Conservation (phyloP, 2,329 filamentous ascomycete genomes). For the Fonsecaea monophora region DNA sequence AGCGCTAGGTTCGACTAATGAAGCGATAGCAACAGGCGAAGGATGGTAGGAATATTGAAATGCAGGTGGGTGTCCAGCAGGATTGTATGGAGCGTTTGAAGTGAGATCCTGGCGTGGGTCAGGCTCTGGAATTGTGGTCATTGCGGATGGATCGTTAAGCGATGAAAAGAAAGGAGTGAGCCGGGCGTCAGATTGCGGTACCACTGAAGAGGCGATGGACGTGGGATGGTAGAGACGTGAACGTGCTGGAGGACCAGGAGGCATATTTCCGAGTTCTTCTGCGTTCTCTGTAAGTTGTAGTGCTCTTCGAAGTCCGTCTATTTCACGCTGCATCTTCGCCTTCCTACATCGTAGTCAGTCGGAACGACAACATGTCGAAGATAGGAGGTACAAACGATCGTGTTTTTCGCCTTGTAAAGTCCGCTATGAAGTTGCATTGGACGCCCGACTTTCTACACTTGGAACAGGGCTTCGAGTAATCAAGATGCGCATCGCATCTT, state of each 20-base stretch:
- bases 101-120: not conserved
- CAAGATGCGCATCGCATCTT: conserved; percentile 7
- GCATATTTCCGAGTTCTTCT: not conserved
- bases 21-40: not conserved
- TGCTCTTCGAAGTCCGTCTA: conserved; percentile 9
- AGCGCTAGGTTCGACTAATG: not conserved
- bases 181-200: not conserved
- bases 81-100: not conserved
- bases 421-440: not conserved
- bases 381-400: not conserved
- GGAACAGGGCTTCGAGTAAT: not conserved
- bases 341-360: conserved; percentile 5
- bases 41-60: not conserved
- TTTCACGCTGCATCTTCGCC: conserved; percentile 22
- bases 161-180: not conserved
- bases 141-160: not conserved
- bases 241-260: not conserved
- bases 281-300: not conserved
- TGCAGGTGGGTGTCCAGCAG: not conserved
- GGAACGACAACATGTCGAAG: not conserved
- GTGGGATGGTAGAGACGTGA: not conserved
- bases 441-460: conserved; percentile 5
- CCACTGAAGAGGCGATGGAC: not conserved
- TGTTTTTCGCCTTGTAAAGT: not conserved
- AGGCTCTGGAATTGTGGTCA: not conserved